These are phyloP conservation scores for Nothomitra cinnamomea DNA, from an alignment of 2,329 filamentous ascomycete genomes.

Conservation along the genomic window DNA sequence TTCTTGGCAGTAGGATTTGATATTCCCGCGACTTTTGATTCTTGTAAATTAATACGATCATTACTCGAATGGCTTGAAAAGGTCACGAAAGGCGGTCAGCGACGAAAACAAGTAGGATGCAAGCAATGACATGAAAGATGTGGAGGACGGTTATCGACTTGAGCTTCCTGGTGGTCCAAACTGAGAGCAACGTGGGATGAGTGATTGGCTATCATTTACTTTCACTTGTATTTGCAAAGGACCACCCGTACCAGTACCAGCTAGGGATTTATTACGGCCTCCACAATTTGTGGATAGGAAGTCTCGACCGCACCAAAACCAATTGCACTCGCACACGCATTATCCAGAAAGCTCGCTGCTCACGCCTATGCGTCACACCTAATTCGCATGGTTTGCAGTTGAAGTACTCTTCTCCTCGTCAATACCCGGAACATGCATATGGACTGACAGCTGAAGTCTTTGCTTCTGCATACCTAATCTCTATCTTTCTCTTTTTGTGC, in stretches of 20 bases:
- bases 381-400: neutral
- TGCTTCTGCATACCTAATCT: neutral
- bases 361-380: neutral
- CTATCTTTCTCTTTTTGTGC: conserved; percentile 1
- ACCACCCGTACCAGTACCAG: neutral
- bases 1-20: neutral
- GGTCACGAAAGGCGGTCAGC: neutral
- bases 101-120: neutral
- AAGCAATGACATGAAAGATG: neutral
- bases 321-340: neutral
- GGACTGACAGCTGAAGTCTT: neutral
- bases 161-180: neutral
- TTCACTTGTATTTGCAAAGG: neutral
- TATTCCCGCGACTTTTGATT: neutral
- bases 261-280: neutral
- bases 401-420: neutral
- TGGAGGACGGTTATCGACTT: neutral
- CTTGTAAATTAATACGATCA: neutral
- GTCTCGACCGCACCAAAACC: neutral
- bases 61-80: neutral
- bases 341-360: neutral
- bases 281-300: neutral
- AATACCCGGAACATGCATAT: neutral
- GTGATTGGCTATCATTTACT: conserved; percentile 3
- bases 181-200: neutral